Evolutionary conservation across 306 rosid species (phyloP).

Genomic region (Alnus rubra): DNA sequence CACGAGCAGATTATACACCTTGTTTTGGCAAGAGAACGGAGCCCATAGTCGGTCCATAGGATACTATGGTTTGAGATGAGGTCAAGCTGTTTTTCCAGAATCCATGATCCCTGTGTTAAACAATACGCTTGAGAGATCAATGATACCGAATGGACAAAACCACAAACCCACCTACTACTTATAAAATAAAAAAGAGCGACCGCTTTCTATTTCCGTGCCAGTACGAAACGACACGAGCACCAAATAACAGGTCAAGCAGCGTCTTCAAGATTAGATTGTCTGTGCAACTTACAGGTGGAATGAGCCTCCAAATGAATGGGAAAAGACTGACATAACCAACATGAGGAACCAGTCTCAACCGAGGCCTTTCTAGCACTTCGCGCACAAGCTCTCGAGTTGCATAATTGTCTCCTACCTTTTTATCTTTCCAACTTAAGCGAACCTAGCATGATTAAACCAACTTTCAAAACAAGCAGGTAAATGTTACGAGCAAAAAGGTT

Average conservation of each 20-base stretch:
- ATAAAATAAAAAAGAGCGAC: neutral
- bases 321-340: conserved; percentile 80
- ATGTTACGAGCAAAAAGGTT: neutral
- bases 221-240: neutral
- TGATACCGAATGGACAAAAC: conserved; percentile 6
- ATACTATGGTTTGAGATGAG: conserved; percentile 73
- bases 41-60: conserved; percentile 87
- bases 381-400: conserved; percentile 65
- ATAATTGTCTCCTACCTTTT: conserved; percentile 41
- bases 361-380: conserved; percentile 62
- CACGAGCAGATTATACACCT: conserved; percentile 44
- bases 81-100: conserved; percentile 87
- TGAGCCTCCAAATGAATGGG: conserved; percentile 81
- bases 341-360: conserved; percentile 82
- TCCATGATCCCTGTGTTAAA: conserved; percentile 68
- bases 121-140: neutral
- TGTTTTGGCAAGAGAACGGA: conserved; percentile 92
- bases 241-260: conserved; percentile 7
- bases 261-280: conserved; percentile 13
- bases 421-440: conserved; percentile 75
- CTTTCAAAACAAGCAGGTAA: conserved; percentile 14
- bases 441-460: conserved; percentile 49
- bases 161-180: neutral
- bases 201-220: neutral
- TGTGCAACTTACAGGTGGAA: conserved; percentile 75